Conservation (phyloP, 139 green algal genomes). For the Eudorina sp. region DNA sequence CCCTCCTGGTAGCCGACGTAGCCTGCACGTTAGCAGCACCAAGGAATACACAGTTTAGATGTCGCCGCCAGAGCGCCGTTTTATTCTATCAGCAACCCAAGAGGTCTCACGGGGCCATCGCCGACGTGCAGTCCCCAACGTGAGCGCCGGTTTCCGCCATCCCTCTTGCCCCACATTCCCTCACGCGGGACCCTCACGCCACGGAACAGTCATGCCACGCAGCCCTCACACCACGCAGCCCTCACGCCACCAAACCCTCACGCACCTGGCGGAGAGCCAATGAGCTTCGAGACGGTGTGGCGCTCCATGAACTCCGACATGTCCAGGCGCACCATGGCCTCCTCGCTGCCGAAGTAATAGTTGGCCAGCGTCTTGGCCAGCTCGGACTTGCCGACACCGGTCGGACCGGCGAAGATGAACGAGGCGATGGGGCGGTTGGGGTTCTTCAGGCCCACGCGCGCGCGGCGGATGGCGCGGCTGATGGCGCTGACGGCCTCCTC, state of each 20-base stretch:
- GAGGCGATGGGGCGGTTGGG: conserved; percentile 96
- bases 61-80: no score
- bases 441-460: conserved; percentile 98
- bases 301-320: conserved; percentile 99
- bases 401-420: conserved; percentile 95
- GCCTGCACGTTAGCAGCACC: no score
- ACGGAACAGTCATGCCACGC: no score
- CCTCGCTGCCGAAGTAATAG: conserved; percentile 99
- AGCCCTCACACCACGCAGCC: background rate
- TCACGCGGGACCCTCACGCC: no score
- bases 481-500: conserved; percentile 94
- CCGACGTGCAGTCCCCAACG: no score
- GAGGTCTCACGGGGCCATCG: no score
- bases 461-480: conserved; percentile 93
- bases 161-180: no score
- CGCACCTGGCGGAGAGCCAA: conserved; percentile 92
- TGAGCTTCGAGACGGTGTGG: conserved; percentile 99
- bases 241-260: background rate
- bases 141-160: no score
- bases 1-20: conserved; percentile 99
- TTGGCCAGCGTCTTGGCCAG: conserved; percentile 98
- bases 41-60: no score
- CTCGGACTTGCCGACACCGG: conserved; percentile 97
- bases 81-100: no score
- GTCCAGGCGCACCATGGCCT: conserved; percentile 97